Base-by-base conservation (phyloP, 2,329 filamentous ascomycete species). In the Hypoxylon sp. region DNA sequence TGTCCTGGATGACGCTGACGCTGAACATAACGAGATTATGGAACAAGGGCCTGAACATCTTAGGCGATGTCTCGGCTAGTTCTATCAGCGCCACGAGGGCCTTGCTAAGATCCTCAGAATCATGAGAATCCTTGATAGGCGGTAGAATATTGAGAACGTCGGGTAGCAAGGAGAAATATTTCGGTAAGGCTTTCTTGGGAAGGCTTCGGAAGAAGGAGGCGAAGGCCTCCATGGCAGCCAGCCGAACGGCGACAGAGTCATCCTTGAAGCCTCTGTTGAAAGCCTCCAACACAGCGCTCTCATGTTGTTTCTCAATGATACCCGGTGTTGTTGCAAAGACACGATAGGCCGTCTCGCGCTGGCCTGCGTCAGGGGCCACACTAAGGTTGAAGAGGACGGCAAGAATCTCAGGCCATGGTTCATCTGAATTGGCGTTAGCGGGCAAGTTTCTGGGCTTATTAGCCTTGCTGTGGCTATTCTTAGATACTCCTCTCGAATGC, bases 1-100 rank as follows among this genome's bases (percentile, higher is more conserved):
- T 98, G 79, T 99, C 95, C 75, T 97, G 93, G 73, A 99, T 93
- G 63, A 98, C 94, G 5, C 93, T 93, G 66, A 98, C 90, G 79
- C 91, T 95, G 81, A 99, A 98, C 74, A 93, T 90, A 56, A 98
- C 95, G 3, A 99, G 86, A 76, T 93, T 94, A 77, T 92, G 91
- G 83, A 99, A 99, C n/a, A 97, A 85, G 19, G 87, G 87, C 82
- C 96, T 97, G 84, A 99, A 99, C 94, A 98, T 98, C 82, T 96
- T 97, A 21, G 95, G 94, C 21, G 93, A 92, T n/a, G 91, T 88
- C 80, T 98, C 96, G 41, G 96, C 96, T 60, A 99, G 86, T 72
- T 98, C 96, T 75, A 99, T 98, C 51, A 99, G 86, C 23, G 95
- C 91, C 61, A 98, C 85, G 45, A 99, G 89, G 21, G 94, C 94